These are phyloP conservation scores for Geotrichum restrictum DNA, from an alignment of 1,139 yeast species.

Conservation along the genomic window DNA sequence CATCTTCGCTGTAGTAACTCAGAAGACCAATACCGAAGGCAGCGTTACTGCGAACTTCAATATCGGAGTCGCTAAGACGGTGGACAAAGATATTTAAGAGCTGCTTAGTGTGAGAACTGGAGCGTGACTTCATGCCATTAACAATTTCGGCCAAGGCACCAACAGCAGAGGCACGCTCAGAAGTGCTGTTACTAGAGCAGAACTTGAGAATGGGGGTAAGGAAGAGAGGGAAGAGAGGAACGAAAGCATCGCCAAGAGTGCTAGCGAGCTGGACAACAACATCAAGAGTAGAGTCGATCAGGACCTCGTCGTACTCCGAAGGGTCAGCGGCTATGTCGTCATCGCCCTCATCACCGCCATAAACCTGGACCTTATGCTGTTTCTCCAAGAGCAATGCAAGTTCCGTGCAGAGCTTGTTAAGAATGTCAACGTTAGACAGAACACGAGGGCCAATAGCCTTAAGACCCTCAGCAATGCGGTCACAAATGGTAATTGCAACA, in stretches of 20 bases:
- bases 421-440: slow-evolving; percentile 54
- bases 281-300: slow-evolving; percentile 82
- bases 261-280: slow-evolving; percentile 72
- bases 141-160: slow-evolving; percentile 91
- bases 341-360: slow-evolving; percentile 52
- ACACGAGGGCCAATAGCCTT: slow-evolving; percentile 68
- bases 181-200: slow-evolving; percentile 60
- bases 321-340: slow-evolving; percentile 60
- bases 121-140: slow-evolving; percentile 59
- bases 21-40: slow-evolving; percentile 93
- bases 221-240: slow-evolving; percentile 66
- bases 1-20: slow-evolving; percentile 51
- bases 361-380: slow-evolving; percentile 76
- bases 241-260: slow-evolving; percentile 72
- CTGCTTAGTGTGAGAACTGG: slow-evolving; percentile 65
- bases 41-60: slow-evolving; percentile 91
- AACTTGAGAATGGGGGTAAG: slow-evolving; percentile 61
- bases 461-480: slow-evolving; percentile 66
- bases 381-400: slow-evolving; percentile 69
- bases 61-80: slow-evolving; percentile 71
- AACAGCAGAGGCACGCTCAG: slow-evolving; percentile 76
- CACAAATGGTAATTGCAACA: slow-evolving; percentile 77
- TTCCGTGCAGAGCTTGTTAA: slow-evolving; percentile 67
- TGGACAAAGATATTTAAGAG: slow-evolving; percentile 65
- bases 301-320: slow-evolving; percentile 82